Evolutionary conservation across 1,284 basidiomycete species (phyloP).

Genomic region (Boletus smithii): DNA sequence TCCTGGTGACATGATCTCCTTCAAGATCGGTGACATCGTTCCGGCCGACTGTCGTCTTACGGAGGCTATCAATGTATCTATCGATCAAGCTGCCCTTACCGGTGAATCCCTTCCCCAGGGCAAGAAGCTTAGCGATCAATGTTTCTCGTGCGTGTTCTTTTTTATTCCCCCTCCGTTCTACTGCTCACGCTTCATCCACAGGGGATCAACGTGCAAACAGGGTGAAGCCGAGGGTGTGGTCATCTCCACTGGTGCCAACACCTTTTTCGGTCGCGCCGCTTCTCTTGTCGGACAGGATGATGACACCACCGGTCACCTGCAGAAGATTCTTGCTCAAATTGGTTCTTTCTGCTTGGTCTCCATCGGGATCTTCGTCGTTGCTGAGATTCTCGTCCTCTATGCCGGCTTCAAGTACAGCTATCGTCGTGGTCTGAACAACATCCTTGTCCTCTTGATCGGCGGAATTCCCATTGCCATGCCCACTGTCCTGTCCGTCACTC

Average conservation of each 20-base stretch:
- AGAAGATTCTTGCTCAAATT: slow-evolving; percentile 95
- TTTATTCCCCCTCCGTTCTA: neutral
- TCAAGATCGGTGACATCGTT: slow-evolving; percentile 98
- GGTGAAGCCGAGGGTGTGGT: slow-evolving; percentile 97
- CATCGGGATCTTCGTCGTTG: slow-evolving; percentile 90
- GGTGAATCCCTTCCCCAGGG: slow-evolving; percentile 91
- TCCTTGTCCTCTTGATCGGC: slow-evolving; percentile 95
- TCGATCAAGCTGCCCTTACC: slow-evolving; percentile 95
- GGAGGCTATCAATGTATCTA: slow-evolving; percentile 93
- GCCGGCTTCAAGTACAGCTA: slow-evolving; percentile 86
- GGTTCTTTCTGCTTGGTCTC: slow-evolving; percentile 93
- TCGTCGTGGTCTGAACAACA: slow-evolving; percentile 93
- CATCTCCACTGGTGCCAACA: slow-evolving; percentile 94
- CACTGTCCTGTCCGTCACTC: slow-evolving; percentile 92
- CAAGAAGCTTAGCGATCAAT: slow-evolving; percentile 92
- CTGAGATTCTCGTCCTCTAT: slow-evolving; percentile 87
- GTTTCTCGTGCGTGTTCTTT: slow-evolving; percentile 76
- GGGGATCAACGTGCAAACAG: slow-evolving; percentile 94
- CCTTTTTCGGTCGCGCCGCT: slow-evolving; percentile 94
- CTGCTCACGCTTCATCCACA: slow-evolving; percentile 31
- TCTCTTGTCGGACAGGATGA: slow-evolving; percentile 95
- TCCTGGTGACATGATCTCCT: slow-evolving; percentile 90
- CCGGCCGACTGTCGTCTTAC: slow-evolving; percentile 94
- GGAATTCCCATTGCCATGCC: slow-evolving; percentile 99
- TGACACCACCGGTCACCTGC: slow-evolving; percentile 95